Conservation (phyloP, 768 basidiomycete genomes). For the Suillus paluster region DNA sequence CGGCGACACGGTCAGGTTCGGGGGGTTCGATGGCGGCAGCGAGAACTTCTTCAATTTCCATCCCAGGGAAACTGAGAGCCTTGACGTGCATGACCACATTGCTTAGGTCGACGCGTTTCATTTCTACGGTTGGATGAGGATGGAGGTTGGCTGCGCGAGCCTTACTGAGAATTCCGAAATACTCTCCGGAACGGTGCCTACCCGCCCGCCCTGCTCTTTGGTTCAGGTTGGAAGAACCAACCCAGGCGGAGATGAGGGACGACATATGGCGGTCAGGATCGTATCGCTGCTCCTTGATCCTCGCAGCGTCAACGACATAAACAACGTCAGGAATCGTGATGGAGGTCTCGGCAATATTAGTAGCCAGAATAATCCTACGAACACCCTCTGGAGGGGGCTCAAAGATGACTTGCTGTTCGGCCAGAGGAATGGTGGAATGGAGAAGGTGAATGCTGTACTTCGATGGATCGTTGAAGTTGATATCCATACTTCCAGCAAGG, state of each 20-base stretch:
- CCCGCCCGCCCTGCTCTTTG: slow-evolving; percentile 94
- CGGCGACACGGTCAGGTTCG: slow-evolving; percentile 69
- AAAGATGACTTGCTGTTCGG: slow-evolving; percentile 90
- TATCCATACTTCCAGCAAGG: slow-evolving; percentile 51
- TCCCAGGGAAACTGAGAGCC: slow-evolving; percentile 84
- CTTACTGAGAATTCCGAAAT: slow-evolving; percentile 81
- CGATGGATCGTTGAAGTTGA: slow-evolving; percentile 62
- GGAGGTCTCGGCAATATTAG: slow-evolving; percentile 95
- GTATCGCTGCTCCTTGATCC: slow-evolving; percentile 87
- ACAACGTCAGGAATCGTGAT: slow-evolving; percentile 95
- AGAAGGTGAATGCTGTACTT: slow-evolving; percentile 78
- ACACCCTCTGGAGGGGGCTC: slow-evolving; percentile 77
- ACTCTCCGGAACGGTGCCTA: slow-evolving; percentile 88
- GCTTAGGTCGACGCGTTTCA: slow-evolving; percentile 88
- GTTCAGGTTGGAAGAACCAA: slow-evolving; percentile 86
- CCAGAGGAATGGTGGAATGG: slow-evolving; percentile 87
- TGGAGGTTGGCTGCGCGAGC: slow-evolving; percentile 62
- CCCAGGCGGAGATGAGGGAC: slow-evolving; percentile 88
- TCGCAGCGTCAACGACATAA: slow-evolving; percentile 89
- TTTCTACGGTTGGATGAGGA: slow-evolving; percentile 90
- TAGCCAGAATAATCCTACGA: slow-evolving; percentile 88
- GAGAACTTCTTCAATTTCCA: slow-evolving; percentile 87
- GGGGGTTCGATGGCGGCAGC: slow-evolving; percentile 89
- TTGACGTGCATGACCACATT: slow-evolving; percentile 98
- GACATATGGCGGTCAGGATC: slow-evolving; percentile 90